Percentiles rank a stretch among this genome's conserved stretches.
These are phyloP conservation scores for Hypoxylon cercidicola DNA, from an alignment of 495 filamentous ascomycete genomes.

Conservation along the genomic window DNA sequence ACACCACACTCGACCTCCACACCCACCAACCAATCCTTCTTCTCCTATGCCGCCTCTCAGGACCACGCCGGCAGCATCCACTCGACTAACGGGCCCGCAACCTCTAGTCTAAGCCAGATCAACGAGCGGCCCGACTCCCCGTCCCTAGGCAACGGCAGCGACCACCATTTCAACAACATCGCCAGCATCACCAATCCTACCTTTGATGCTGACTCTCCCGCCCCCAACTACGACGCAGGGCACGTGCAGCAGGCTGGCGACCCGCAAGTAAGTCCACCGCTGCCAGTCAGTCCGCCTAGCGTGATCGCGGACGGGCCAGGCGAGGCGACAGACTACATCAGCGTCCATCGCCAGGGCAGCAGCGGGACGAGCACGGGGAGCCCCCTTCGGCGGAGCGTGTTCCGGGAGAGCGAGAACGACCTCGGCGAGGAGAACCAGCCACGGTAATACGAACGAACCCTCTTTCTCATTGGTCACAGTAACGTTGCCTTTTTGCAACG, in stretches of 20 bases:
- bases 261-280: conserved; percentile 48
- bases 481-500: no score
- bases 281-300: conserved; percentile 44
- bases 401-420: conserved; percentile 50
- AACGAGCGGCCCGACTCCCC: conserved; percentile 46
- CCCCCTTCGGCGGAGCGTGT: conserved; percentile 49
- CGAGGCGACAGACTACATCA: conserved; percentile 44
- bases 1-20: conserved; percentile 17
- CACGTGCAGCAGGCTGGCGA: conserved; percentile 61
- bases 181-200: conserved; percentile 27
- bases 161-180: conserved; percentile 31
- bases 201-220: conserved; percentile 3
- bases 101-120: conserved; percentile 1
- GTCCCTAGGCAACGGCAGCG: conserved; percentile 33
- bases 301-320: conserved; percentile 15
- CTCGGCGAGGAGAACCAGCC: conserved; percentile 31
- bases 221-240: conserved; percentile 49
- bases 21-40: conserved; percentile 23
- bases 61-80: conserved; percentile 24
- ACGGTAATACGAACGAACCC: background rate
- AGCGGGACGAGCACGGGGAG: conserved; percentile 19
- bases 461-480: no score
- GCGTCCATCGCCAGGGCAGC: conserved; percentile 13
- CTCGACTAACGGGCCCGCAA: conserved; percentile 17
- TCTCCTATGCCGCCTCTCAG: conserved; percentile 17